Evolutionary conservation across 345 rosid genomes (phyloP).

Genomic region (thale cress (Arabidopsis thaliana)): DNA sequence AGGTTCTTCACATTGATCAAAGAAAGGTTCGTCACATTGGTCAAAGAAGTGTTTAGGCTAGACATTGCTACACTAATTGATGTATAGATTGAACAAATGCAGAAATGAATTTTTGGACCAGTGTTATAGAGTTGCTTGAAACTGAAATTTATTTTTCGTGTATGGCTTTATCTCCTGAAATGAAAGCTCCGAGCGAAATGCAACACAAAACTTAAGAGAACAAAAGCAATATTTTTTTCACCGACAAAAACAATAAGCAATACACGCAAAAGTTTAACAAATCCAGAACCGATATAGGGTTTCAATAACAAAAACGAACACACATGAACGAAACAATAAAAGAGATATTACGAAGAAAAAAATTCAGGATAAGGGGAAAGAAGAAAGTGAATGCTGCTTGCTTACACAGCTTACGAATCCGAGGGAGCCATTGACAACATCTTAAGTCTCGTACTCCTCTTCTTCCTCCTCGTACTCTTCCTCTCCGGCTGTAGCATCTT

Average conservation of each 20-base stretch:
- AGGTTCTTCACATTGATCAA: background rate
- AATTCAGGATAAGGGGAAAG: slow-evolving; percentile 6
- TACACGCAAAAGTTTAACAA: slow-evolving; percentile 40
- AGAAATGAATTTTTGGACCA: background rate
- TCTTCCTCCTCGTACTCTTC: slow-evolving; percentile 51
- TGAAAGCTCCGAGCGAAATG: background rate
- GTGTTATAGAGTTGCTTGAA: background rate
- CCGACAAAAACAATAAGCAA: slow-evolving; percentile 45
- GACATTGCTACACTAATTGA: background rate
- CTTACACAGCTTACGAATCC: slow-evolving; percentile 41
- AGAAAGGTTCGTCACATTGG: background rate
- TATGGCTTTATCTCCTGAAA: background rate
- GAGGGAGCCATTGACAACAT: slow-evolving; percentile 9
- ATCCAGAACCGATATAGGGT: slow-evolving; percentile 28
- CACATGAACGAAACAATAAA: slow-evolving; percentile 16
- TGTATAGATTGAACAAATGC: background rate
- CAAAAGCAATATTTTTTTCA: slow-evolving; percentile 39
- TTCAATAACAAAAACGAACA: slow-evolving; percentile 35
- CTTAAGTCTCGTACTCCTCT: slow-evolving; percentile 43
- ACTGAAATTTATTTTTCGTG: background rate
- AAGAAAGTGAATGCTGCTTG: slow-evolving; percentile 36
- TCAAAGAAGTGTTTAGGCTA: slow-evolving; percentile 1
- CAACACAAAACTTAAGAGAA: slow-evolving; percentile 20
- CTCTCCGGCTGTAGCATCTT: slow-evolving; percentile 51
- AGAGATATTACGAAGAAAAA: background rate